A percentile compares a stretch with the other conserved stretches of the same genome.
Evolutionary conservation across 805 yeast species (phyloP).

Genomic region (Candida railenensis): DNA sequence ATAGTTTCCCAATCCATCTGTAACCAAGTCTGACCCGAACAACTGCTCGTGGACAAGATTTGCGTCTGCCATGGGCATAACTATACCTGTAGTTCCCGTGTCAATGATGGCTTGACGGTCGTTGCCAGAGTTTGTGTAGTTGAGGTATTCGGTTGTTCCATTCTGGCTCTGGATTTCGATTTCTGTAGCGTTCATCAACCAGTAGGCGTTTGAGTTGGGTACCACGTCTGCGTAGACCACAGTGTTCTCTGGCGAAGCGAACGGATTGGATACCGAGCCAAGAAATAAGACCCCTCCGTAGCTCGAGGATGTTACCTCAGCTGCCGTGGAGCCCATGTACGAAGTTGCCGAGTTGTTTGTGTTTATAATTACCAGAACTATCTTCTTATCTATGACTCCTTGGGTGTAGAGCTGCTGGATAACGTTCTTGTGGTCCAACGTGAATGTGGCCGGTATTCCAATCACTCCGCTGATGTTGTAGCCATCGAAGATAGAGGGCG

Average conservation of each 20-base stretch:
- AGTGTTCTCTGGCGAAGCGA: conserved; percentile 26
- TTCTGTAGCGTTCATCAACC: conserved; percentile 49
- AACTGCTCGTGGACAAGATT: conserved; percentile 42
- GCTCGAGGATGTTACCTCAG: conserved; percentile 27
- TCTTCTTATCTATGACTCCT: conserved; percentile 30
- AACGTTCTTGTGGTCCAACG: conserved; percentile 31
- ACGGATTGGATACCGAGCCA: conserved; percentile 19
- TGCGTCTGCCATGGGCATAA: conserved; percentile 57
- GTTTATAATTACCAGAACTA: conserved; percentile 46
- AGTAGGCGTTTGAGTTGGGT: conserved; percentile 37
- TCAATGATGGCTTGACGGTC: conserved; percentile 53
- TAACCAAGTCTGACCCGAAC: conserved; percentile 45
- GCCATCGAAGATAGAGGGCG: conserved; percentile 51
- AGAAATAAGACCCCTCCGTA: conserved; percentile 27
- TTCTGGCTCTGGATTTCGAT: conserved; percentile 33
- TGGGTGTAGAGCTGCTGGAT: conserved; percentile 37
- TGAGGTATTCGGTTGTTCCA: conserved; percentile 11
- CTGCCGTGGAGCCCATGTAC: not conserved
- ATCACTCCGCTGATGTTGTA: conserved; percentile 60
- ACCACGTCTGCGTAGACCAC: conserved; percentile 40
- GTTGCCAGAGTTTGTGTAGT: conserved; percentile 14
- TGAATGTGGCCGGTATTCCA: conserved; percentile 51
- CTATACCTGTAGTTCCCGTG: conserved; percentile 66
- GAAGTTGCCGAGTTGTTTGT: conserved; percentile 2
- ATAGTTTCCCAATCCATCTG: conserved; percentile 58